Evolutionary conservation across 75 land plant genomes (phyloP).

Genomic region (Chamaecyparis obtusa): DNA sequence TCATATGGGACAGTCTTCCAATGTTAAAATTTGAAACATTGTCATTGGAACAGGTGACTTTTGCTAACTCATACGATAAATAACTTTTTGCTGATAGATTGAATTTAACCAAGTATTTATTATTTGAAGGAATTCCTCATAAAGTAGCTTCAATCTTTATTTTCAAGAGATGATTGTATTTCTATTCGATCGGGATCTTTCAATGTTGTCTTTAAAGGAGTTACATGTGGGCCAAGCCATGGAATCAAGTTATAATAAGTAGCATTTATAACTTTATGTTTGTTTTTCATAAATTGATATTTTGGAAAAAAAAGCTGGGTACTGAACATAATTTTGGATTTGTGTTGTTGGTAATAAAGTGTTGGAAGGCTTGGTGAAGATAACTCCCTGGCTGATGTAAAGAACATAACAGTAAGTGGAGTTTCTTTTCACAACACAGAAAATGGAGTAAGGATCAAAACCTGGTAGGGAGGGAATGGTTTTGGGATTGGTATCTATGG

Average conservation of each 20-base stretch:
- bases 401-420: constrained; percentile 37
- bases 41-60: constrained; percentile 14
- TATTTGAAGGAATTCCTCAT: background rate
- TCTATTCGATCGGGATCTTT: constrained; percentile 55
- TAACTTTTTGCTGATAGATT: no score
- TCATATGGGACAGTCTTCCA: constrained; percentile 49
- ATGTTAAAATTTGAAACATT: constrained; percentile 41
- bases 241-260: constrained; percentile 49
- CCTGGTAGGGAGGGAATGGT: constrained; percentile 57
- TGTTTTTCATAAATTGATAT: background rate
- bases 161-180: constrained; percentile 64
- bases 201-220: constrained; percentile 35
- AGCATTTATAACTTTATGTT: background rate
- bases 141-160: background rate
- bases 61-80: background rate
- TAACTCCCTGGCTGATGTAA: constrained; percentile 32
- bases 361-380: constrained; percentile 58
- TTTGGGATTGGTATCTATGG: constrained; percentile 26
- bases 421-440: constrained; percentile 33
- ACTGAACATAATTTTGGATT: background rate
- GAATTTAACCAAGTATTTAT: background rate
- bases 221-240: constrained; percentile 73
- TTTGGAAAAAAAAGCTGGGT: background rate
- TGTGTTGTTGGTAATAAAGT: constrained; percentile 17
- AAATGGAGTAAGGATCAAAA: constrained; percentile 70